These are phyloP conservation scores for Citrullus mucosospermus DNA, from an alignment of 306 rosid genomes.

Conservation along the genomic window DNA sequence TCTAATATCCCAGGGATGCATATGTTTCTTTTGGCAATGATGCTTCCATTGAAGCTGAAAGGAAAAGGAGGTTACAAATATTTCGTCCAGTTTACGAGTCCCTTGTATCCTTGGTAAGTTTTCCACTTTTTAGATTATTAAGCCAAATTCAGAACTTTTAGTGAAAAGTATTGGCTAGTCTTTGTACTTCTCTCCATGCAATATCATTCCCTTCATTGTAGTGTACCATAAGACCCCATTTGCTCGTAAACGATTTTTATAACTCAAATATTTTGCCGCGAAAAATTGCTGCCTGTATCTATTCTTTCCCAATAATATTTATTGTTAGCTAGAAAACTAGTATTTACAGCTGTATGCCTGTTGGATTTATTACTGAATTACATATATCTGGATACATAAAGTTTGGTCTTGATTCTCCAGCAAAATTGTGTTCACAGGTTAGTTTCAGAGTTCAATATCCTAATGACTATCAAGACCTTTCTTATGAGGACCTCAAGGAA, in stretches of 20 bases:
- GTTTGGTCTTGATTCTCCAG: not conserved
- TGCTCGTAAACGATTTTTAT: not conserved
- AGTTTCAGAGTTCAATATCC: conserved; percentile 95
- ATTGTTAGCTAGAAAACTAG: not conserved
- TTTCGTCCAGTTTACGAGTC: conserved; percentile 88
- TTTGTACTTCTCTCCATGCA: not conserved
- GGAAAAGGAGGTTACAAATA: conserved; percentile 73
- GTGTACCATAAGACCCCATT: not conserved
- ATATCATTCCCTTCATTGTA: not conserved
- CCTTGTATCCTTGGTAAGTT: conserved; percentile 86
- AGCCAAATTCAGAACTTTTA: not conserved
- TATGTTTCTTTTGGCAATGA: conserved; percentile 56
- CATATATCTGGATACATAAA: not conserved
- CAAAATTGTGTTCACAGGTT: conserved; percentile 41
- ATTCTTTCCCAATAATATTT: not conserved
- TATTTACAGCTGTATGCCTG: not conserved
- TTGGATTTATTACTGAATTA: not conserved
- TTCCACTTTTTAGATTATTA: conserved; percentile 9
- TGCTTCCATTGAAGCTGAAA: conserved; percentile 67
- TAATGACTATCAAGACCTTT: conserved; percentile 82
- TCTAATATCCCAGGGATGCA: conserved; percentile 55
- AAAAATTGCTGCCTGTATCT: not conserved
- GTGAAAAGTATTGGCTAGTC: not conserved
- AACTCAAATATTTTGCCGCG: not conserved
- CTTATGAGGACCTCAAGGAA: conserved; percentile 88